Base-by-base conservation (phyloP, 768 basidiomycete genomes). In the Collybia nuda region DNA sequence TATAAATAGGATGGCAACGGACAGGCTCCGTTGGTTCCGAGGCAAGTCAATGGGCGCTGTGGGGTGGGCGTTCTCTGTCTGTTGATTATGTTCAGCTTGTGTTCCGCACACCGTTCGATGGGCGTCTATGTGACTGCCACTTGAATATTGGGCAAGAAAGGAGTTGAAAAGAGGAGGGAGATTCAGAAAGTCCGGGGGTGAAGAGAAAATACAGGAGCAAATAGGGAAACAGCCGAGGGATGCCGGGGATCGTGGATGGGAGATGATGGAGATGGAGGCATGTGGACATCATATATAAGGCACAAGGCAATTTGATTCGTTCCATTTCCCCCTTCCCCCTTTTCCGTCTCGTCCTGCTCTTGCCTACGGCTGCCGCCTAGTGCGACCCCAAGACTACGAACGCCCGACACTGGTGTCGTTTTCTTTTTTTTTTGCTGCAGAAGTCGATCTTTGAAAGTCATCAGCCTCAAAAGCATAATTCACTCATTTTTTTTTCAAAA, bases 341-440 rank as follows among this genome's bases (percentile, higher is more conserved):
- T 52, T 41, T 51, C 48, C 40, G 24, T 52, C 52, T 48, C 41
- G 15, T 23, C 21, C 37, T 56, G 53, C 52, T 55, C 53, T 18
- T 56, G 55, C 60, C 60, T 59, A 55, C 62, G 63, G 56, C 63
- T 54, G 65, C 60, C 71, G 75, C 74, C 75, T 67, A 74, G 74
- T 69, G 74, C 74, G 69, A 53, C 64, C 51, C 57, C 52, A 61
- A 67, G 70, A 67, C 68, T 70, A 65, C 69, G 63, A 67, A 71
- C 64, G 63, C 71, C 67, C 76, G 78, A 76, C 77, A 74, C 78
- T 74, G 77, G 78, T 77, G 78, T 79, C 76, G 67, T 72, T 74
- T 73, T 67, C 64, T 64, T 69, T 61, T 11, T 61, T 11, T 62
- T 61, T 64, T 67, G 62, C 59, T 62, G 56, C 55, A 50, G 40